A percentile compares a stretch with the other conserved stretches of the same genome.
phyloP scores from a whole-genome alignment of 2,329 filamentous ascomycete genomes.

The Xylariaceae sp. region DNA sequence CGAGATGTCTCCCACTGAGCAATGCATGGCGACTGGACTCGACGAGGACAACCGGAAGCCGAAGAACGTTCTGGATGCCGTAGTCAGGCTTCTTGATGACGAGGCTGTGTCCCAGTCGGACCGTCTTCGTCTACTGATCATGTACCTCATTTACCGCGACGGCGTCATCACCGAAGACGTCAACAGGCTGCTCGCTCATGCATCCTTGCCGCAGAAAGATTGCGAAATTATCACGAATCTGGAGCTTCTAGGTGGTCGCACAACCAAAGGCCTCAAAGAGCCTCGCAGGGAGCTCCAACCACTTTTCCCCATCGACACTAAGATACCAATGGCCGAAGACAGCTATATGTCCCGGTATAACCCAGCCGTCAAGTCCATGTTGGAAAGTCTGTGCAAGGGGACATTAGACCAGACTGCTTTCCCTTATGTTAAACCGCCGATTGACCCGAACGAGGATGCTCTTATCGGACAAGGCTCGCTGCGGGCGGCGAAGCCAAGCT shows the following conservation, averaged over 20 bases:
- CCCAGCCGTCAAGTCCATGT: constrained; percentile 70
- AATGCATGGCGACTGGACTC: constrained; percentile 82
- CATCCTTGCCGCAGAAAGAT: constrained; percentile 67
- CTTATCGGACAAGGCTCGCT: constrained; percentile 64
- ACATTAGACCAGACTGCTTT: constrained; percentile 59
- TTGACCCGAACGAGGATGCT: constrained; percentile 54
- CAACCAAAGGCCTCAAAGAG: constrained; percentile 67
- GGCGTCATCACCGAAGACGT: constrained; percentile 81
- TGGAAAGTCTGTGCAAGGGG: constrained; percentile 66
- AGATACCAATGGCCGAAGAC: constrained; percentile 56
- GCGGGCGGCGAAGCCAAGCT: constrained; percentile 86
- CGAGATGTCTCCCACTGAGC: constrained; percentile 82
- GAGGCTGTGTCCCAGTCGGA: constrained; percentile 64
- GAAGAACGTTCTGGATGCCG: constrained; percentile 78
- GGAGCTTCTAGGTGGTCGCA: constrained; percentile 70
- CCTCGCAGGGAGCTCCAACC: constrained; percentile 55
- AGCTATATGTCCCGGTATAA: constrained; percentile 83
- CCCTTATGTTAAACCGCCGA: constrained; percentile 65
- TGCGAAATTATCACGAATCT: constrained; percentile 69
- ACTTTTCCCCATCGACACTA: constrained; percentile 63
- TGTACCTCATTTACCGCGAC: constrained; percentile 80
- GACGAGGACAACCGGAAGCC: constrained; percentile 90
- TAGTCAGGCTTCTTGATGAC: constrained; percentile 84
- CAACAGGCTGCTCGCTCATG: constrained; percentile 74
- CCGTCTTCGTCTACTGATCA: constrained; percentile 73